These are phyloP conservation scores for Suillus alpinus DNA, from an alignment of 768 basidiomycete genomes.

Conservation along the genomic window DNA sequence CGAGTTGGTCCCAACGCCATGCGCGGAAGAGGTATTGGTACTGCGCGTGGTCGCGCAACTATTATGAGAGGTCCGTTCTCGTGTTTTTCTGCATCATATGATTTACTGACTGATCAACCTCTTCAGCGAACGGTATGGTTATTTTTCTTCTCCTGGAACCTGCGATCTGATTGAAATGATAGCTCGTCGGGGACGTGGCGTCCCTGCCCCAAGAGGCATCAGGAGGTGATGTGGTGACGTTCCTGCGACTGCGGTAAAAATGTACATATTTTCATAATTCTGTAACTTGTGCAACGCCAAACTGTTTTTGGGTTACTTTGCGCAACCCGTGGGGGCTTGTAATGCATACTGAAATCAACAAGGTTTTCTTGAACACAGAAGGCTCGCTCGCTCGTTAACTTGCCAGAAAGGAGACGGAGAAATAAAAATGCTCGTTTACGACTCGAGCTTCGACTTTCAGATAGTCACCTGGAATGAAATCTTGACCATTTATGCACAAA, in stretches of 20 bases:
- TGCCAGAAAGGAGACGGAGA: background rate
- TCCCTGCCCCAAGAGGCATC: conserved; percentile 74
- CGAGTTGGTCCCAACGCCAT: conserved; percentile 97
- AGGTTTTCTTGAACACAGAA: background rate
- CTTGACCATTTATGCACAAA: background rate
- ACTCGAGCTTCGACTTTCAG: background rate
- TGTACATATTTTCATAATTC: conserved; percentile 11
- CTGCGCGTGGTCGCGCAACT: conserved; percentile 96
- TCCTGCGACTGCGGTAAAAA: conserved; percentile 5
- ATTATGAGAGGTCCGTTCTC: conserved; percentile 87
- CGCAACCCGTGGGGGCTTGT: background rate
- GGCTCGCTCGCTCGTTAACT: background rate
- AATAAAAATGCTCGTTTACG: background rate
- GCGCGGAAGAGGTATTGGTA: conserved; percentile 98
- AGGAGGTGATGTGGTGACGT: conserved; percentile 52
- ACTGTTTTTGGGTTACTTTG: background rate
- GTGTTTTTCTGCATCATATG: conserved; percentile 2
- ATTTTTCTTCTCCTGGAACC: background rate
- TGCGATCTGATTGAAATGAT: conserved; percentile 17
- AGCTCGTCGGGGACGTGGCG: conserved; percentile 89
- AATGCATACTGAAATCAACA: background rate
- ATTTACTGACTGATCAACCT: conserved; percentile 18
- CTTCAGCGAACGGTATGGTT: conserved; percentile 70
- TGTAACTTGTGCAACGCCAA: background rate
- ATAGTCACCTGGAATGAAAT: background rate